Evolutionary conservation across 75 land plant species (phyloP).

Genomic region (Selaginella tamariscina): DNA sequence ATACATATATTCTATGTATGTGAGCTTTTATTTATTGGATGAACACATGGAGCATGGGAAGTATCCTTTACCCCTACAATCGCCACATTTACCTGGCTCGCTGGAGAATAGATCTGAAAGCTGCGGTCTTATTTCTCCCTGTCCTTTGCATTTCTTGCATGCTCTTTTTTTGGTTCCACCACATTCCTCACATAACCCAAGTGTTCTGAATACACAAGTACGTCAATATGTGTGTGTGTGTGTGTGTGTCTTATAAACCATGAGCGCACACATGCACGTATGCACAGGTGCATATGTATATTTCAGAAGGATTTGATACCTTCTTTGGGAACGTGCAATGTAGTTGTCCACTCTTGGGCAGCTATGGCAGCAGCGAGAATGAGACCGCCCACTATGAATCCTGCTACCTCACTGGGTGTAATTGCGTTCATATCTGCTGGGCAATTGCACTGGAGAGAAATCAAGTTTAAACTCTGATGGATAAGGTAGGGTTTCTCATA

Average conservation of each 20-base stretch:
- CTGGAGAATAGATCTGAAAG: neutral
- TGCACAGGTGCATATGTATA: too few species aligned
- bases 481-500: too few species aligned
- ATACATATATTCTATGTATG: too few species aligned
- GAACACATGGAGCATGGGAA: neutral
- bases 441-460: too few species aligned
- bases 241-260: too few species aligned
- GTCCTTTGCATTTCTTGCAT: neutral
- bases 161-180: neutral
- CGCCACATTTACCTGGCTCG: neutral
- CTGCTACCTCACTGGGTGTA: slow-evolving; percentile 61
- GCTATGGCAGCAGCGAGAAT: slow-evolving; percentile 51
- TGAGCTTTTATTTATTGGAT: too few species aligned
- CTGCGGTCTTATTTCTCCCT: neutral
- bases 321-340: slow-evolving; percentile 56
- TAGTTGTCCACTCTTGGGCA: slow-evolving; percentile 59
- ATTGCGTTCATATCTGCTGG: slow-evolving; percentile 31
- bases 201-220: too few species aligned
- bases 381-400: slow-evolving; percentile 54
- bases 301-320: slow-evolving; percentile 20
- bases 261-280: too few species aligned
- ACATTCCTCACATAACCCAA: neutral
- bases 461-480: too few species aligned
- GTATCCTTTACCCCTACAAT: neutral
- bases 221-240: too few species aligned